Evolutionary conservation across 148 eudicot genomes (phyloP).

Genomic region (Silene latifolia): DNA sequence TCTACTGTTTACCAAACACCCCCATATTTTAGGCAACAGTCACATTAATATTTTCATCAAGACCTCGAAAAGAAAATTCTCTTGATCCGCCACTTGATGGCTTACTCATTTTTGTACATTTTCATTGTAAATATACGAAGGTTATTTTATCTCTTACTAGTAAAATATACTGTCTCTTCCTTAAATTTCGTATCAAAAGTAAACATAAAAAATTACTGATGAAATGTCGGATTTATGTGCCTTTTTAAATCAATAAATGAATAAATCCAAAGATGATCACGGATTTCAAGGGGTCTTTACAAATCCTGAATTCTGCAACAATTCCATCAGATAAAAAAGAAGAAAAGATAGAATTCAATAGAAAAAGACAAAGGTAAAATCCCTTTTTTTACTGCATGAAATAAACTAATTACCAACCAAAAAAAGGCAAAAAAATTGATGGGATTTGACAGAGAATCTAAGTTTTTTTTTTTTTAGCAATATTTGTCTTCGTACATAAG

Average conservation of each 20-base stretch:
- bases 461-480: background rate
- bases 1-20: no score
- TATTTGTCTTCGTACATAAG: background rate
- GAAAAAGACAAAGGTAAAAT: background rate
- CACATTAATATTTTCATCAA: no score
- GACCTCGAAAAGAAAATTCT: no score
- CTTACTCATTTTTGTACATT: no score
- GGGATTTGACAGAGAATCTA: conserved; percentile 16
- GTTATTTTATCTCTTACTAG: no score
- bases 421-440: background rate
- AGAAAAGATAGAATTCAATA: background rate
- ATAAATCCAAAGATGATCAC: conserved; percentile 42
- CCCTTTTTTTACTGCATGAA: background rate
- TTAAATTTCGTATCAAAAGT: no score
- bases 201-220: no score
- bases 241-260: conserved; percentile 15
- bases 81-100: no score
- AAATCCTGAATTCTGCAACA: conserved; percentile 34
- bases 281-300: conserved; percentile 33
- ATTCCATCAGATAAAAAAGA: conserved; percentile 12
- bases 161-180: no score
- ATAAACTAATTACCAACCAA: background rate
- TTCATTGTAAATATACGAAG: no score
- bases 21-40: no score
- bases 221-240: no score